A percentile compares a stretch with the other conserved stretches of the same genome.
These are phyloP conservation scores for Petrea volubilis DNA, from an alignment of 257 asterid species.

Conservation along the genomic window DNA sequence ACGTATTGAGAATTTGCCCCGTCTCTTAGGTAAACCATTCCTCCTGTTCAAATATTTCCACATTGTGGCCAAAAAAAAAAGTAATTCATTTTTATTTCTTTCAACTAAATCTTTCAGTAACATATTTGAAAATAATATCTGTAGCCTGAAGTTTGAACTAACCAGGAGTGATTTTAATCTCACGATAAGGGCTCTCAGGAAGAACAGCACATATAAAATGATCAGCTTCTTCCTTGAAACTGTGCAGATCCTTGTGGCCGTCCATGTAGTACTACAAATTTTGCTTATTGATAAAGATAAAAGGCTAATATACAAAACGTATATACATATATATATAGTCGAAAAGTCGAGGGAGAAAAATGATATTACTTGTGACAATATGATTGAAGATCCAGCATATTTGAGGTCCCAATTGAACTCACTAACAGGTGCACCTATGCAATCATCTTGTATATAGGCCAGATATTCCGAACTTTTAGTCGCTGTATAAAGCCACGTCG, in stretches of 20 bases:
- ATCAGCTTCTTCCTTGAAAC: constrained; percentile 70
- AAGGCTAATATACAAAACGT: too few species aligned
- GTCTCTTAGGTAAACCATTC: constrained; percentile 66
- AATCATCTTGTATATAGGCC: constrained; percentile 59
- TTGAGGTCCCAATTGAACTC: constrained; percentile 94
- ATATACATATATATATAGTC: not conserved
- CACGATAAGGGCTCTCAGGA: constrained; percentile 73
- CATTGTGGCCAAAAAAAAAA: not conserved
- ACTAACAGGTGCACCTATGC: constrained; percentile 51
- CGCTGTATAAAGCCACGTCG: constrained; percentile 79
- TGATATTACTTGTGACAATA: constrained; percentile 53
- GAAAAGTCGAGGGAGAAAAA: not conserved
- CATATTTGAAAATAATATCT: not conserved
- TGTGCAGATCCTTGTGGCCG: constrained; percentile 51
- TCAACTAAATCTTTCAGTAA: not conserved
- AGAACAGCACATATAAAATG: constrained; percentile 55
- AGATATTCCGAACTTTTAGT: constrained; percentile 46
- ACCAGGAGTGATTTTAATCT: constrained; percentile 73
- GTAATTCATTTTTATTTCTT: too few species aligned
- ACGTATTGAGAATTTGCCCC: constrained; percentile 91
- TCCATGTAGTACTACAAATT: constrained; percentile 44
- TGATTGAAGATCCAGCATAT: constrained; percentile 75
- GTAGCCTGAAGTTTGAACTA: not conserved
- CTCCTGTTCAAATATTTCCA: constrained; percentile 41
- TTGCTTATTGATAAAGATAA: not conserved